A percentile compares a stretch with the other conserved stretches of the same genome.
Conservation (phyloP, 495 filamentous ascomycete species). For the Lindgomyces ingoldianus region DNA sequence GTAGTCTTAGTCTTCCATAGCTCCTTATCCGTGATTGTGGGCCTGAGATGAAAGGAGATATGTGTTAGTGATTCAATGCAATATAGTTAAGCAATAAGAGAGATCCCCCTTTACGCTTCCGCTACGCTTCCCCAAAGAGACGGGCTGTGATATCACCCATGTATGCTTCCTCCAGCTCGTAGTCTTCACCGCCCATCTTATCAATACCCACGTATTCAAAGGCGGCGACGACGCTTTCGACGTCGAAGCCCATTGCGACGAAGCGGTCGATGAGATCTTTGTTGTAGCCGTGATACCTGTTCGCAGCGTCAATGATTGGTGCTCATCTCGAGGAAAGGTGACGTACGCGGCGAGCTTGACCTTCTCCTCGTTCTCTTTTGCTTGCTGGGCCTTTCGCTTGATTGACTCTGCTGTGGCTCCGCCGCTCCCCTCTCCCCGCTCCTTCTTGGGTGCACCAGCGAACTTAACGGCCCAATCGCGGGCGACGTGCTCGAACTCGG, state of each 20-base stretch:
- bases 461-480: constrained; percentile 86
- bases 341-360: constrained; percentile 46
- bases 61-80: neutral
- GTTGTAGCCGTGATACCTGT: constrained; percentile 87
- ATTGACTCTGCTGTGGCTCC: constrained; percentile 49
- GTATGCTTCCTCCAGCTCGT: constrained; percentile 79
- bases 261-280: constrained; percentile 86
- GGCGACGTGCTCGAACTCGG: constrained; percentile 78
- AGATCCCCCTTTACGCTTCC: neutral
- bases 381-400: constrained; percentile 47
- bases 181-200: constrained; percentile 71
- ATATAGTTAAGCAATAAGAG: neutral
- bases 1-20: neutral
- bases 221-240: constrained; percentile 81
- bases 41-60: neutral
- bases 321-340: neutral
- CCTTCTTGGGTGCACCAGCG: constrained; percentile 71
- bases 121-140: constrained; percentile 70
- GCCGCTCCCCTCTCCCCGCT: constrained; percentile 53
- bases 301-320: neutral
- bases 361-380: constrained; percentile 55
- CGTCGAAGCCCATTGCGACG: constrained; percentile 88
- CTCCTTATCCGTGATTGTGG: neutral
- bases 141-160: constrained; percentile 87
- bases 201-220: constrained; percentile 83